Evolutionary conservation across 495 filamentous ascomycete species (phyloP), one percentile per base, ranked within the genome.

Genomic region (Aspergillus cavernicola): DNA sequence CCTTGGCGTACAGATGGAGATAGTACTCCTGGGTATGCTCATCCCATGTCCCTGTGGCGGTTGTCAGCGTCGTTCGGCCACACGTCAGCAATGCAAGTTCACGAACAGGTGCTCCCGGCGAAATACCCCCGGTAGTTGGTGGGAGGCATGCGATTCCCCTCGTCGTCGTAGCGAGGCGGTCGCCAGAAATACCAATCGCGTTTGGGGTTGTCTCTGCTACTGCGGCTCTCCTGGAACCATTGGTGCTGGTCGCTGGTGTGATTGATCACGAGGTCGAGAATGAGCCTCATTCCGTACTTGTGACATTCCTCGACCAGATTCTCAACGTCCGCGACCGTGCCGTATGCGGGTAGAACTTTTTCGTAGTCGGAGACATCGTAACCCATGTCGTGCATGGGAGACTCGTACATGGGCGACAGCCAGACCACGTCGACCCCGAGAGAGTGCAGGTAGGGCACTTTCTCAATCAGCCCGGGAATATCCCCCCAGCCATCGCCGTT

Each of bases 181-280:
- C 73, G 72, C 81, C 81, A 84, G 59, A 83, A 79, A 45, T 84
- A 84, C 81, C 81, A 84, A 55, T 78, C 72, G 8, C 80, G 75
- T 41, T 84, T 83, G 8, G 79, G 58, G 44, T 63, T 71, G 19
- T 53, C 53, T 72, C 33, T 72, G 78, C 1, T 66, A 67, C 7
- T 74, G 67, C 1, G 78, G 81, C 26, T 80, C 72, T 16, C 44
- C 29, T 68, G 58, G 66, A 84, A 83, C 81, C 81, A 84, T 6
- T 62, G 63, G 55, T 84, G 81, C 61, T 81, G 63, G 52, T 83
- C 66, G 0, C 72, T 78, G 11, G 81, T 85, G 51, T 85, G 81
- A 52, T 84, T 85, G 23, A 83, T 71, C 1, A 84, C 81, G 5
- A 84, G 63, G 43, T 83, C 80, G 55, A 83, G 74, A 24, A 85